phyloP scores from a whole-genome alignment of 2,329 filamentous ascomycete genomes.

The Arthroderma sp. region DNA sequence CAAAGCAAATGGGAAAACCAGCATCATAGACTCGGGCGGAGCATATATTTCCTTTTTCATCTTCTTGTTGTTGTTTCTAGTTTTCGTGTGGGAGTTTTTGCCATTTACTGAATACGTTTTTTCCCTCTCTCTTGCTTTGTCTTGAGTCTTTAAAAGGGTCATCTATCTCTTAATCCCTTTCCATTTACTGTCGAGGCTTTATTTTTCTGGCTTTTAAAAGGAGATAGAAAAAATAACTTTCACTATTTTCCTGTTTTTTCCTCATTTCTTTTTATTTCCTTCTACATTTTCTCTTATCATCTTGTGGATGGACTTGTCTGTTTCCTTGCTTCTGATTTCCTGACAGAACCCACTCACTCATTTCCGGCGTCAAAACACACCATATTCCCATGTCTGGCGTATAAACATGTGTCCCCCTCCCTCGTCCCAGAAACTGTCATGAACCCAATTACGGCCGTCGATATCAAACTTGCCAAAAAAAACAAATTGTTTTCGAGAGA shows the following conservation, averaged over 20 bases:
- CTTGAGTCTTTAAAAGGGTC: slow-evolving; percentile 1
- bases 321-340: background rate
- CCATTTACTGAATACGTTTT: background rate
- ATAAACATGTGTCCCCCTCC: too few relatives aligned
- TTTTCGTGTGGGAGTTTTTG: slow-evolving; percentile 6
- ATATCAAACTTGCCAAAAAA: too few relatives aligned
- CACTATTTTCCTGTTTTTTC: background rate
- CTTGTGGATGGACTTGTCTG: background rate
- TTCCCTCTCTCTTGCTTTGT: slow-evolving; percentile 1
- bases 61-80: background rate
- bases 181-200: background rate
- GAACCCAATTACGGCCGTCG: too few relatives aligned
- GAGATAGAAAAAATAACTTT: too few relatives aligned
- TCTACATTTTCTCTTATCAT: slow-evolving; percentile 4
- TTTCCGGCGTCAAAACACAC: too few relatives aligned
- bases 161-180: background rate
- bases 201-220: background rate
- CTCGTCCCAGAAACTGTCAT: too few relatives aligned
- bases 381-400: too few relatives aligned
- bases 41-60: slow-evolving; percentile 8
- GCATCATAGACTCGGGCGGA: slow-evolving; percentile 13
- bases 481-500: too few relatives aligned
- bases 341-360: too few relatives aligned
- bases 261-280: slow-evolving; percentile 1
- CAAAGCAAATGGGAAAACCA: slow-evolving; percentile 9